Conservation (phyloP, 208 protist genomes). For the Trypanosomatidae sp. region DNA sequence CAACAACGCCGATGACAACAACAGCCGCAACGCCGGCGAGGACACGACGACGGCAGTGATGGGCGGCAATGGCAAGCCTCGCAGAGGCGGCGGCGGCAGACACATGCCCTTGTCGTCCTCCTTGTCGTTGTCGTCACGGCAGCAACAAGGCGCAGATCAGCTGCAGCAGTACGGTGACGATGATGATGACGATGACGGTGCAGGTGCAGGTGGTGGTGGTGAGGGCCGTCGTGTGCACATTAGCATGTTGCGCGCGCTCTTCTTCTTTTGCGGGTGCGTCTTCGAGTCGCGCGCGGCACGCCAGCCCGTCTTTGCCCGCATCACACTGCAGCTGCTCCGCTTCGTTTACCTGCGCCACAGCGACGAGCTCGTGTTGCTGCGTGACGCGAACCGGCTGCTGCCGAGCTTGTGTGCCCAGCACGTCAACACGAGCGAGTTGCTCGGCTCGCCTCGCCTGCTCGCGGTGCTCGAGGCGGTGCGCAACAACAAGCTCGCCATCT, state of each 20-base stretch:
- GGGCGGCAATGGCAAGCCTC: no score
- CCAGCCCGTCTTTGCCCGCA: constrained; percentile 44
- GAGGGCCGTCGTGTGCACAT: constrained; percentile 25
- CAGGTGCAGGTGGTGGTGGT: background rate
- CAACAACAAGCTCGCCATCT: constrained; percentile 24
- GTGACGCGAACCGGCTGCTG: constrained; percentile 61
- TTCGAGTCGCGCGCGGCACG: constrained; percentile 40
- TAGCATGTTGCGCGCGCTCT: constrained; percentile 65
- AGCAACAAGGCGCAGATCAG: background rate
- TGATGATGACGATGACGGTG: background rate
- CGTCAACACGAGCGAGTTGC: constrained; percentile 29
- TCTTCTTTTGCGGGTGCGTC: constrained; percentile 73
- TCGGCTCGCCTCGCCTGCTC: constrained; percentile 43
- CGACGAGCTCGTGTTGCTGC: constrained; percentile 37
- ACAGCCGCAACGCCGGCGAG: constrained; percentile 4
- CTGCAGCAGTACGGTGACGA: constrained; percentile 2
- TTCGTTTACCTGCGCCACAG: constrained; percentile 76
- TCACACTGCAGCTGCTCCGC: constrained; percentile 48
- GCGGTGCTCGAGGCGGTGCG: constrained; percentile 39
- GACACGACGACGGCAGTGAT: no score
- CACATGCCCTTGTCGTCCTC: no score
- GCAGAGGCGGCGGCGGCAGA: no score
- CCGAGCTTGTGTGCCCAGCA: constrained; percentile 32
- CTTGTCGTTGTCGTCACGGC: background rate
- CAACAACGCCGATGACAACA: background rate